These are phyloP conservation scores for Globisporangium lucens DNA, from an alignment of 352 stramenopile species.

Conservation along the genomic window DNA sequence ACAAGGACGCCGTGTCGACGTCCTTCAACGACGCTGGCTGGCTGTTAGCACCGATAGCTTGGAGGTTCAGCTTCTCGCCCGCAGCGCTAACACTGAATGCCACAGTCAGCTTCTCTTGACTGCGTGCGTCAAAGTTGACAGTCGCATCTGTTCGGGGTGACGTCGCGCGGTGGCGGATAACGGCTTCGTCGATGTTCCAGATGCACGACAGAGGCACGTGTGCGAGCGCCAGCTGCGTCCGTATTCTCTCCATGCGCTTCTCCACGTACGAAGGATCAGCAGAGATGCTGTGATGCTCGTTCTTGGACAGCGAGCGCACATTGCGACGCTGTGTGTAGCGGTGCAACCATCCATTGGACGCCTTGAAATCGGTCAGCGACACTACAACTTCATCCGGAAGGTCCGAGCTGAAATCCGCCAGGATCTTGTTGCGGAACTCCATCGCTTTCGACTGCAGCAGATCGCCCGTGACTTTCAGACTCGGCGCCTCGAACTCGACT, in stretches of 20 bases:
- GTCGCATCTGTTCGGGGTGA: slow-evolving; percentile 29
- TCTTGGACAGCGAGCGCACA: slow-evolving; percentile 56
- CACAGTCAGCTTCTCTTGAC: slow-evolving; percentile 50
- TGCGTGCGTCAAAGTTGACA: slow-evolving; percentile 47
- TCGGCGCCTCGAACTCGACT: slow-evolving; percentile 61
- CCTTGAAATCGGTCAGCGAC: slow-evolving; percentile 83
- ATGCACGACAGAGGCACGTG: slow-evolving; percentile 53
- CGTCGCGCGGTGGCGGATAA: slow-evolving; percentile 45
- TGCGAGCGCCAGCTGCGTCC: slow-evolving; percentile 43
- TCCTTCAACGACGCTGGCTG: slow-evolving; percentile 35
- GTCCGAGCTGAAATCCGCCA: slow-evolving; percentile 63
- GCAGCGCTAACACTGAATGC: slow-evolving; percentile 54
- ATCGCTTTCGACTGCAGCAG: slow-evolving; percentile 75
- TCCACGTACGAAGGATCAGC: slow-evolving; percentile 20
- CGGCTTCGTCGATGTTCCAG: slow-evolving; percentile 68
- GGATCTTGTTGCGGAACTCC: slow-evolving; percentile 80
- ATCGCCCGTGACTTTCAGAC: slow-evolving; percentile 71
- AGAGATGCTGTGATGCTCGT: slow-evolving; percentile 17
- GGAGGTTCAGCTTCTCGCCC: slow-evolving; percentile 59
- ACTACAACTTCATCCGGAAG: slow-evolving; percentile 69
- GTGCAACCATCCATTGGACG: slow-evolving; percentile 80
- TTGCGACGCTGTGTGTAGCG: slow-evolving; percentile 74
- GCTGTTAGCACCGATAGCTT: slow-evolving; percentile 51
- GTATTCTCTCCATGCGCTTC: slow-evolving; percentile 46
- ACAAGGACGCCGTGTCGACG: slow-evolving; percentile 31